Conservation (phyloP, 257 asterid species). For the Primulina tabacum region DNA sequence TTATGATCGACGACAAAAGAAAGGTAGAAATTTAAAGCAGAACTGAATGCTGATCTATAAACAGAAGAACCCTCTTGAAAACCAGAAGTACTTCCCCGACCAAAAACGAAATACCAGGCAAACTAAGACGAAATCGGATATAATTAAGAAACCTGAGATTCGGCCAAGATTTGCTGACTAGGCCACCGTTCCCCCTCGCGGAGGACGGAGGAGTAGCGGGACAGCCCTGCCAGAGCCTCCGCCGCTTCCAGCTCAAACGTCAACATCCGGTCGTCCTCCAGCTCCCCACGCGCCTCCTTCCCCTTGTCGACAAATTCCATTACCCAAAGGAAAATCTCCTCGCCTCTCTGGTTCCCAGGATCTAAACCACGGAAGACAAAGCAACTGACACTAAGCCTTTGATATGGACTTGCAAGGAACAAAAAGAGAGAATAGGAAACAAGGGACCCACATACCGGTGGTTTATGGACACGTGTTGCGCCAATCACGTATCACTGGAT, state of each 20-base stretch:
- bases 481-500: not conserved
- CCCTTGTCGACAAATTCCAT: not conserved
- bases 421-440: not conserved
- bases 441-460: not conserved
- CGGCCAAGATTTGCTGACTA: not conserved
- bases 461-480: not conserved
- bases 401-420: not conserved
- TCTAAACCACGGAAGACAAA: not conserved
- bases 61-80: not conserved
- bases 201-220: not conserved
- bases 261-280: not conserved
- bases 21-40: not conserved
- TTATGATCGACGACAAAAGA: not conserved
- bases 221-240: not conserved
- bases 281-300: not conserved
- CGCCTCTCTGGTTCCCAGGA: not conserved
- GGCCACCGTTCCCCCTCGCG: not conserved
- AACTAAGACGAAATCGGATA: not conserved
- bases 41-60: not conserved
- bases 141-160: not conserved
- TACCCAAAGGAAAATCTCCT: not conserved
- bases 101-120: not conserved
- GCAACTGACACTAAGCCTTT: not conserved
- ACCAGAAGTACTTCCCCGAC: not conserved
- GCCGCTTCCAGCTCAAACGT: not conserved